Evolutionary conservation across 164 flowering plant genomes (phyloP).

Genomic region (Piper longum): DNA sequence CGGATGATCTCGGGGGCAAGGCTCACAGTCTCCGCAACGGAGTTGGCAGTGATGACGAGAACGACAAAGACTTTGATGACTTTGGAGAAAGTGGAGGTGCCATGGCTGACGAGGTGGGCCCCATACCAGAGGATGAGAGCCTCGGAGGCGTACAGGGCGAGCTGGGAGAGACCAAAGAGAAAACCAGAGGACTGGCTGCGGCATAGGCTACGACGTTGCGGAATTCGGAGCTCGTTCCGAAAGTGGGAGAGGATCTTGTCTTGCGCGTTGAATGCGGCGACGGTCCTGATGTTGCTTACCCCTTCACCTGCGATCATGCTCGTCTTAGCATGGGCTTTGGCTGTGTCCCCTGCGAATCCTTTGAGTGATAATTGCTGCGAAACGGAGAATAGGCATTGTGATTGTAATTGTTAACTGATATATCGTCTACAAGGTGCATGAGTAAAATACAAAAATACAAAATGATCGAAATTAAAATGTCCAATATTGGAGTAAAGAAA

Average conservation of each 20-base stretch:
- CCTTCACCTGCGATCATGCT: constrained; percentile 99
- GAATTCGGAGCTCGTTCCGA: constrained; percentile 57
- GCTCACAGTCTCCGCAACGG: constrained; percentile 94
- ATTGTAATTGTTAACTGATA: neutral
- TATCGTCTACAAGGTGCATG: neutral
- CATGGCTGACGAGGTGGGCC: constrained; percentile 67
- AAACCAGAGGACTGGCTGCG: constrained; percentile 70
- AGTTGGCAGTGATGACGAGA: constrained; percentile 83
- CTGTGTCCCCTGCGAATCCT: constrained; percentile 98
- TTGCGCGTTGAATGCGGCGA: constrained; percentile 97
- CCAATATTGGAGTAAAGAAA: too few species aligned
- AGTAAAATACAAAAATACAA: too few species aligned
- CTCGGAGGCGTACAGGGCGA: constrained; percentile 77
- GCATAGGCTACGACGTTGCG: constrained; percentile 50
- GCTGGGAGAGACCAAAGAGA: constrained; percentile 91
- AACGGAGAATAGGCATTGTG: neutral
- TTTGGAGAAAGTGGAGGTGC: constrained; percentile 79
- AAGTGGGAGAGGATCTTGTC: constrained; percentile 73
- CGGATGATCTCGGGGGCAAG: constrained; percentile 87
- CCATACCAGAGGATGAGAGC: constrained; percentile 97
- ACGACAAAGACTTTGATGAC: constrained; percentile 93
- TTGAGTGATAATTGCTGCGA: constrained; percentile 87
- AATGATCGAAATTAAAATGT: too few species aligned
- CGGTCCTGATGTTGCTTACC: constrained; percentile 96
- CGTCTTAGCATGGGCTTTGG: constrained; percentile 93